Base-by-base conservation (phyloP, 164 flowering plant genomes). In the Vitis vinifera region DNA sequence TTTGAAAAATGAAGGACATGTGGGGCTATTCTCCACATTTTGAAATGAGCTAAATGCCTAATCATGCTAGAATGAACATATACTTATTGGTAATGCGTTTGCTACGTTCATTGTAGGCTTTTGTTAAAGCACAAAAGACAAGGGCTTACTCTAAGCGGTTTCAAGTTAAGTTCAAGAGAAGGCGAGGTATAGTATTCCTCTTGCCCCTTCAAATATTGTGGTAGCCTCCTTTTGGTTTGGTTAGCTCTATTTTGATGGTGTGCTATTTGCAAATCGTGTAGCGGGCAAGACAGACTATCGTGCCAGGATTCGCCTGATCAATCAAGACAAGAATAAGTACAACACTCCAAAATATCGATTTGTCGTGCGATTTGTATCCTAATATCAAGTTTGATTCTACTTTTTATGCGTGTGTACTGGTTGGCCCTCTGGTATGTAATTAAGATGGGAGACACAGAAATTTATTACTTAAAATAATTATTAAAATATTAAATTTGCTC, bases 241-340 rank as follows among this genome's bases (percentile, higher is more conserved):
- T 52, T 11, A 15, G 29, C 6, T 8, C 4, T 8, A 7, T 65
- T 15, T 13, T 68, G n/a, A 55, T 71, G 11, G 12, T 52, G 12
- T 51, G 23, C 12, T 65, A 66, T 55, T 11, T 44, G 10, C 9
- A 12, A 17, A 57, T 9, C 55, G 0, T 66, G 37, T 81, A 93
- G 94, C 79, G 86, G 98, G 97, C 1, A 93, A 93, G 87, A 93
- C 98, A 7, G 98, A 93, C 58, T 93, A 93, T 70, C 74, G 98
- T 2, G 97, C 98, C 4, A 84, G 97, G 72, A 87, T 87, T 62
- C 90, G 95, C 31, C 70, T 93, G 48, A 93, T 93, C 19, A 93
- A 93, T 63, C 98, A 93, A 68, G 97, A 93, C 80, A 93, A 93
- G 77, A 91, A 93, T 75, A 93, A 93, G 71, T 91, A 91, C 80